Percentiles rank a stretch among this genome's conserved stretches.
Conservation (phyloP, 1,284 basidiomycete genomes). For the Chiua sp. region DNA sequence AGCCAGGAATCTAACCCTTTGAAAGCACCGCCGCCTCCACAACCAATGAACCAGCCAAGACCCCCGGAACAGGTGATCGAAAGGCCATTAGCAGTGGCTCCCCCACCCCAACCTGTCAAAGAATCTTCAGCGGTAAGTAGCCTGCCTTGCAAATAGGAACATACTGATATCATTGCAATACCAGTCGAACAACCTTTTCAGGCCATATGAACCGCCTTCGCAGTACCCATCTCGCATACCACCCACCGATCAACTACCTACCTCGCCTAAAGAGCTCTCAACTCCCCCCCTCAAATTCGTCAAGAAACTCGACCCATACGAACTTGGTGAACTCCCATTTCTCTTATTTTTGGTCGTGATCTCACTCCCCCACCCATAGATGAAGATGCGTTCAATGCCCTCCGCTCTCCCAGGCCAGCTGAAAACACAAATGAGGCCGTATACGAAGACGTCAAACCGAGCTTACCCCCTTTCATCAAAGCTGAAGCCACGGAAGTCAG, state of each 20-base stretch:
- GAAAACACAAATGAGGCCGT: constrained; percentile 5
- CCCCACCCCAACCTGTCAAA: background rate
- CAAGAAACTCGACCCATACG: constrained; percentile 37
- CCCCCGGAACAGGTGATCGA: background rate
- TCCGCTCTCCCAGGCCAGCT: constrained; percentile 13
- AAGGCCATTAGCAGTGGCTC: constrained; percentile 5
- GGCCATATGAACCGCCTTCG: constrained; percentile 30
- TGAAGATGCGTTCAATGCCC: constrained; percentile 27
- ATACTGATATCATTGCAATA: background rate
- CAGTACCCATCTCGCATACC: constrained; percentile 25
- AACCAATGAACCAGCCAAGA: background rate
- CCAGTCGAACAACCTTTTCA: constrained; percentile 22
- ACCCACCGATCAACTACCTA: constrained; percentile 3
- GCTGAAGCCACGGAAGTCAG: constrained; percentile 15
- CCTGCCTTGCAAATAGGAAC: no score
- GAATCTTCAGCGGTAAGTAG: constrained; percentile 10
- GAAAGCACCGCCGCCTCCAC: background rate
- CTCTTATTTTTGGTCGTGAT: background rate
- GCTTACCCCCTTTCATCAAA: constrained; percentile 6
- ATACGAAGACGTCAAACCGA: constrained; percentile 7
- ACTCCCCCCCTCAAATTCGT: constrained; percentile 19
- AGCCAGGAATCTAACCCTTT: background rate
- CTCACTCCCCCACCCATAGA: constrained; percentile 17
- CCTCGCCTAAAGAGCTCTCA: background rate
- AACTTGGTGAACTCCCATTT: constrained; percentile 21